A percentile compares a stretch with the other conserved stretches of the same genome.
Evolutionary conservation across 805 yeast species (phyloP).

Genomic region (Vanderwaltozyma polyspora): DNA sequence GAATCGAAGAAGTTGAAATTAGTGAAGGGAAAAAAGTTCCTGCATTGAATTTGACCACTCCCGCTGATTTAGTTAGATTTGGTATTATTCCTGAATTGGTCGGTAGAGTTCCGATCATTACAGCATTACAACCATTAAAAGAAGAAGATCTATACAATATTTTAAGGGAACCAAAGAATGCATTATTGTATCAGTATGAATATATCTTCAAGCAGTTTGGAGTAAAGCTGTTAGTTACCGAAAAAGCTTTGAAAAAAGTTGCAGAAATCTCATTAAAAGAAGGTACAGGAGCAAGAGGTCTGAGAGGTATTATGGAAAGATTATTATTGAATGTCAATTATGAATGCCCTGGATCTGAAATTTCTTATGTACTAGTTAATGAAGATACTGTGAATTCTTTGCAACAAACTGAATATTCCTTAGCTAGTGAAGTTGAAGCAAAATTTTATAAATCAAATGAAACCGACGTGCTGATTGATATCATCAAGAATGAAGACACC

Average conservation of each 20-base stretch:
- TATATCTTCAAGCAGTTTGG: constrained; percentile 44
- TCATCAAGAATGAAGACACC: constrained; percentile 33
- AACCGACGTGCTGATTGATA: constrained; percentile 31
- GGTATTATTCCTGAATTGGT: constrained; percentile 52
- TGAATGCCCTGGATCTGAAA: constrained; percentile 50
- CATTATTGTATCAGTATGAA: constrained; percentile 41
- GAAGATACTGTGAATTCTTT: constrained; percentile 33
- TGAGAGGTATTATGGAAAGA: constrained; percentile 44
- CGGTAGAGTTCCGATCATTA: constrained; percentile 47
- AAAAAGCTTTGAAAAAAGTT: constrained; percentile 36
- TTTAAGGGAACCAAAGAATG: constrained; percentile 44
- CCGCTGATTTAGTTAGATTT: constrained; percentile 39
- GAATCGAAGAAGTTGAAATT: constrained; percentile 28
- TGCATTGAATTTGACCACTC: constrained; percentile 36
- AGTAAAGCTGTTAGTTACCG: constrained; percentile 38
- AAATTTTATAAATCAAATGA: constrained; percentile 38
- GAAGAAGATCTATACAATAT: constrained; percentile 38
- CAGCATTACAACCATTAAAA: constrained; percentile 38
- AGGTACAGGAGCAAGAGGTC: constrained; percentile 54
- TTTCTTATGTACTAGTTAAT: constrained; percentile 39
- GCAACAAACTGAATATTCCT: constrained; percentile 23
- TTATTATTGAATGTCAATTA: constrained; percentile 40
- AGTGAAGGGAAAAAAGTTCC: constrained; percentile 30
- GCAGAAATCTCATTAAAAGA: constrained; percentile 39
- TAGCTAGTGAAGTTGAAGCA: constrained; percentile 27